These are phyloP conservation scores for Luffa aegyptiaca DNA, from an alignment of 306 rosid species.

Conservation along the genomic window DNA sequence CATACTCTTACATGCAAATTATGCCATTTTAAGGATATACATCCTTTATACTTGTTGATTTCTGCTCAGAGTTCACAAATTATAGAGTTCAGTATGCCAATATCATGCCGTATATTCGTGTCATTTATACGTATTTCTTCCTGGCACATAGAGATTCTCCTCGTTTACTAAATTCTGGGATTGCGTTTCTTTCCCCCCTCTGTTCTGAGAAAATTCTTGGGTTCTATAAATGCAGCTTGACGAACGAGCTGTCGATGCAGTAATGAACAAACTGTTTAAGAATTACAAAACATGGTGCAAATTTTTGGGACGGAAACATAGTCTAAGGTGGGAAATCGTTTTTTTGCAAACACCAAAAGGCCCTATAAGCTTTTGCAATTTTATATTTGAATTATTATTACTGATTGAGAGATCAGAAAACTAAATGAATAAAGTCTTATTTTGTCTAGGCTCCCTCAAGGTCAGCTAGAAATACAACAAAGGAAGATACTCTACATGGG, in stretches of 20 bases:
- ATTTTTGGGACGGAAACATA: constrained; percentile 75
- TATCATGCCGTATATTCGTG: not conserved
- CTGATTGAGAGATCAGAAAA: constrained; percentile 8
- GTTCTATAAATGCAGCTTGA: constrained; percentile 56
- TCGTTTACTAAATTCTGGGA: not conserved
- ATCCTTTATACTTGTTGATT: not conserved
- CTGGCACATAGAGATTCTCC: not conserved
- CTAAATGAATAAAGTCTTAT: constrained; percentile 16
- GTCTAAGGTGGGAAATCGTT: constrained; percentile 56
- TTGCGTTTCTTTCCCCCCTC: constrained; percentile 2
- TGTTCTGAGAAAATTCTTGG: not conserved
- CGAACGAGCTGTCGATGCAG: constrained; percentile 75
- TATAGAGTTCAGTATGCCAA: not conserved
- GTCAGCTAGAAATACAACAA: constrained; percentile 73
- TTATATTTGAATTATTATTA: constrained; percentile 3
- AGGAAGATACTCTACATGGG: constrained; percentile 95
- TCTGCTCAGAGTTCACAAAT: not conserved
- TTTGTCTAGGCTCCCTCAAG: constrained; percentile 70
- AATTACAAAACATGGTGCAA: constrained; percentile 90
- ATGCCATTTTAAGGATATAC: not conserved
- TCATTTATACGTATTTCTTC: constrained; percentile 1
- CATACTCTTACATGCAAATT: constrained; percentile 4
- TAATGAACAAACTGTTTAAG: constrained; percentile 63
- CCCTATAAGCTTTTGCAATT: not conserved
- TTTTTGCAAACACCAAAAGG: not conserved